Percentiles rank a stretch among this genome's conserved stretches.
phyloP scores from a whole-genome alignment of 768 basidiomycete genomes.

The Strobilomyces echinocephalus region DNA sequence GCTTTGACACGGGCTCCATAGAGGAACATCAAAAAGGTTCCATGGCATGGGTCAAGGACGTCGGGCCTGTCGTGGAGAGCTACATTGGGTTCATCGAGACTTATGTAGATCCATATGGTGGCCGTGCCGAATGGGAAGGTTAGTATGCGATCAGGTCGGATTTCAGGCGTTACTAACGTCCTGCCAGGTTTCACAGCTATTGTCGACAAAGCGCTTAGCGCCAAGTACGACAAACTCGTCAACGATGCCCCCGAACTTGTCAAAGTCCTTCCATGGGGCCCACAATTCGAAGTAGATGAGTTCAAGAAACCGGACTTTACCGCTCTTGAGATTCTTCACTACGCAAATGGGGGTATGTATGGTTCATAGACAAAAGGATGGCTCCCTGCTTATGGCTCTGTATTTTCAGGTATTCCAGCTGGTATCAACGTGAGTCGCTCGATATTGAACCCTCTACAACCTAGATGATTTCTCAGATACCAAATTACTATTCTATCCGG shows the following conservation, averaged over 20 bases:
- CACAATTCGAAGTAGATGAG: constrained; percentile 58
- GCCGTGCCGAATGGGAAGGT: constrained; percentile 94
- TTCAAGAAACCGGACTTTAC: constrained; percentile 89
- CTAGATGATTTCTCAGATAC: constrained; percentile 45
- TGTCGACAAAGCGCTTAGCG: constrained; percentile 78
- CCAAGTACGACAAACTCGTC: constrained; percentile 76
- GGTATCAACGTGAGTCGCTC: constrained; percentile 67
- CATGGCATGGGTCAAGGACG: constrained; percentile 78
- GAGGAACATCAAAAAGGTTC: constrained; percentile 77
- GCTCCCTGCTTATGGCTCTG: not conserved
- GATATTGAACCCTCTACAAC: not conserved
- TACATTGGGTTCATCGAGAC: constrained; percentile 88
- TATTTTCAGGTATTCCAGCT: constrained; percentile 62
- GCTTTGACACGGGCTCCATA: constrained; percentile 76
- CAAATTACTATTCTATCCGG: constrained; percentile 83
- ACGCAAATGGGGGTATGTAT: constrained; percentile 69
- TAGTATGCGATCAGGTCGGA: constrained; percentile 1
- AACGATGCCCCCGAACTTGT: constrained; percentile 73
- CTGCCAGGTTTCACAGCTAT: constrained; percentile 78
- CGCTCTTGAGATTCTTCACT: constrained; percentile 75
- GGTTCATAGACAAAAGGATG: constrained; percentile 3
- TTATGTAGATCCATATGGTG: constrained; percentile 85
- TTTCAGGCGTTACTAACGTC: not conserved
- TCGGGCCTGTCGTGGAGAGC: constrained; percentile 82
- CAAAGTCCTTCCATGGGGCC: constrained; percentile 79